A percentile compares a stretch with the other conserved stretches of the same genome.
Evolutionary conservation across 2,329 filamentous ascomycete genomes (phyloP).

Genomic region (Neofusicoccum cordaticola): DNA sequence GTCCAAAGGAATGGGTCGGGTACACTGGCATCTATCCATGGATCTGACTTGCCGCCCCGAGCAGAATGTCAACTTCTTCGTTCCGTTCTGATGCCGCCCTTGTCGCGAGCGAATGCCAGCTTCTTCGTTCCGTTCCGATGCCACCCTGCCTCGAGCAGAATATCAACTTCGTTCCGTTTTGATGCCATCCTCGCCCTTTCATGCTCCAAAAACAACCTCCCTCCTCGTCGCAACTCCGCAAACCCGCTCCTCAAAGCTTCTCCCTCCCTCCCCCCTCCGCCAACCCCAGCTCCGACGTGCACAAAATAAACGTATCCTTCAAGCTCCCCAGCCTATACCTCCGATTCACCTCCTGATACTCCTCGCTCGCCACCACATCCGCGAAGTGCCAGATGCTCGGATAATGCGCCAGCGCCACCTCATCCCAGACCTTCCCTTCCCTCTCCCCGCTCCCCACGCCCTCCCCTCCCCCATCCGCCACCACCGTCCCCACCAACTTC

Average conservation of each 20-base stretch:
- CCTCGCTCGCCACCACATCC: constrained; percentile 57
- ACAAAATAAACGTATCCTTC: constrained; percentile 53
- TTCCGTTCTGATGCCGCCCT: too few relatives aligned
- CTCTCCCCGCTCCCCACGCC: constrained; percentile 45
- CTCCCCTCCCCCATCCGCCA: constrained; percentile 34
- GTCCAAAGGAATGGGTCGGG: constrained; percentile 2
- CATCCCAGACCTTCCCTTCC: constrained; percentile 53
- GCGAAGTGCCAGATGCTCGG: constrained; percentile 61
- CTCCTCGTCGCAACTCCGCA: background rate
- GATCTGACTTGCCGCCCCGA: background rate
- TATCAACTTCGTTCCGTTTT: background rate
- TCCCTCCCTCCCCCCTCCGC: background rate
- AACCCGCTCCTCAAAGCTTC: background rate
- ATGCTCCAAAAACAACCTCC: background rate
- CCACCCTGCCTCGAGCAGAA: too few relatives aligned
- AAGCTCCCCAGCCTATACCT: constrained; percentile 51
- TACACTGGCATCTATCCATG: constrained; percentile 12
- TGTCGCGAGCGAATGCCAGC: too few relatives aligned
- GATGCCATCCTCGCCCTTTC: background rate
- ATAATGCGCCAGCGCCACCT: constrained; percentile 64
- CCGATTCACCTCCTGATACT: constrained; percentile 59
- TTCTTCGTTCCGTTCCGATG: background rate
- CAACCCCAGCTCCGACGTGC: constrained; percentile 50
- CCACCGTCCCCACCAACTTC: constrained; percentile 61
- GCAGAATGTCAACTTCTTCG: background rate